These are phyloP conservation scores for Tulasnella sp. DNA, from an alignment of 768 basidiomycete species.

Conservation along the genomic window DNA sequence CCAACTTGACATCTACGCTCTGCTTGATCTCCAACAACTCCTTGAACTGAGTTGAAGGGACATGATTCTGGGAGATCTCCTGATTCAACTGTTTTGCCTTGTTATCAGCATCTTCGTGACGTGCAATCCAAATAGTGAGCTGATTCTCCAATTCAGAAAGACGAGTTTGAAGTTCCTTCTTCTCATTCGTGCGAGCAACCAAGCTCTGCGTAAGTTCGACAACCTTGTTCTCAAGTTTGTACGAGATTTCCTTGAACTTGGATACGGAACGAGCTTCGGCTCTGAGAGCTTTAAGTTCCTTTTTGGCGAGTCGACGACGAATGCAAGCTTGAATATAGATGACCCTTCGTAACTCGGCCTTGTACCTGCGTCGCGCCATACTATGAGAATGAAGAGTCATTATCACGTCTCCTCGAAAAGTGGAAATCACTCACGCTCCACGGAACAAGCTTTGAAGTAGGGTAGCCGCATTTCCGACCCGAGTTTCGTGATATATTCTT, in stretches of 20 bases:
- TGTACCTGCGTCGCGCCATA: conserved; percentile 43
- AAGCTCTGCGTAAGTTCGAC: conserved; percentile 93
- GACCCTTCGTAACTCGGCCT: conserved; percentile 53
- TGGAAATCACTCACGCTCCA: conserved; percentile 53
- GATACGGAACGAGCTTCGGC: conserved; percentile 92
- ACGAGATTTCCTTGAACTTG: conserved; percentile 98
- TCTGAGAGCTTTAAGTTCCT: conserved; percentile 68
- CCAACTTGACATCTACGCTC: conserved; percentile 65
- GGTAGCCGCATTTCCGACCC: conserved; percentile 48
- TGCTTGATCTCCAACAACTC: conserved; percentile 63
- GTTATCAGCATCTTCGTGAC: conserved; percentile 75
- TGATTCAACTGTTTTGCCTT: conserved; percentile 58
- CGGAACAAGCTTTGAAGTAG: conserved; percentile 72
- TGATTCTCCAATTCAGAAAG: conserved; percentile 73
- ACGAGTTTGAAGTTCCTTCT: conserved; percentile 69
- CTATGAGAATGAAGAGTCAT: conserved; percentile 21
- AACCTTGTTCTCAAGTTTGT: conserved; percentile 96
- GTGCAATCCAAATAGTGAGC: conserved; percentile 68
- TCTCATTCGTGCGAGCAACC: conserved; percentile 81
- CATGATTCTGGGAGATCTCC: conserved; percentile 56
- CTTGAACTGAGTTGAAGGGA: conserved; percentile 57
- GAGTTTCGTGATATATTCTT: conserved; percentile 41
- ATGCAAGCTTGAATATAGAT: conserved; percentile 84
- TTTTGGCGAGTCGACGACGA: conserved; percentile 75
- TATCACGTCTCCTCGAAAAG: background rate